Evolutionary conservation across 306 rosid species (phyloP).

Genomic region (Vachellia pachyceras): DNA sequence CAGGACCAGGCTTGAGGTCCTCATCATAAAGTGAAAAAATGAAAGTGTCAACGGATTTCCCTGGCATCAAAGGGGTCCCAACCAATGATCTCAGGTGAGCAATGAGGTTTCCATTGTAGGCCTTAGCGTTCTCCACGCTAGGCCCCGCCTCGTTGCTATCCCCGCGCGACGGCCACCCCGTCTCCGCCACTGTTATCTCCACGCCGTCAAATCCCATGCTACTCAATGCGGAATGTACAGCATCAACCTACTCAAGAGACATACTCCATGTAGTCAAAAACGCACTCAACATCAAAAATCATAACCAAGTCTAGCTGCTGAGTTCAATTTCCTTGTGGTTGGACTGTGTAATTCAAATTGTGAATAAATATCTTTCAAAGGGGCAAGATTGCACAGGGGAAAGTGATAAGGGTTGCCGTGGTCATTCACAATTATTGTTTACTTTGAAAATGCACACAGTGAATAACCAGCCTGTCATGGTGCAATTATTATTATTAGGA

Average conservation of each 20-base stretch:
- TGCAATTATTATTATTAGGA: neutral
- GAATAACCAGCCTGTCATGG: conserved; percentile 49
- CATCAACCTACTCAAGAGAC: conserved; percentile 63
- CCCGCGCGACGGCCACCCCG: conserved; percentile 79
- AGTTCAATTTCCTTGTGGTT: neutral
- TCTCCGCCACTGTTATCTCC: conserved; percentile 74
- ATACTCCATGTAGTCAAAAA: neutral
- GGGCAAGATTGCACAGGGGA: neutral
- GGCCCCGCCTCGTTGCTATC: conserved; percentile 67
- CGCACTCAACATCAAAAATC: neutral
- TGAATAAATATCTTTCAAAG: neutral
- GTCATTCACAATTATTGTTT: conserved; percentile 21
- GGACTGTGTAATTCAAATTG: neutral
- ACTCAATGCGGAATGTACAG: conserved; percentile 60
- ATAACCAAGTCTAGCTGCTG: neutral
- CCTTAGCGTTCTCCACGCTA: conserved; percentile 63
- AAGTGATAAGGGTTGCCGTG: neutral
- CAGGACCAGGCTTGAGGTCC: conserved; percentile 69
- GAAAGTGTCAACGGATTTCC: conserved; percentile 71
- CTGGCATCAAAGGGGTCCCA: conserved; percentile 84
- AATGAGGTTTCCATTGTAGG: conserved; percentile 74
- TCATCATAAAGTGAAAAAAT: conserved; percentile 76
- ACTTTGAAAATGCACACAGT: conserved; percentile 24
- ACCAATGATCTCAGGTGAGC: conserved; percentile 74
- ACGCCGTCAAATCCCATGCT: conserved; percentile 57